A percentile compares a stretch with the other conserved stretches of the same genome.
These are phyloP conservation scores for Oryza rufipogon DNA, from an alignment of 176 grass and related monocot genomes.

Conservation along the genomic window DNA sequence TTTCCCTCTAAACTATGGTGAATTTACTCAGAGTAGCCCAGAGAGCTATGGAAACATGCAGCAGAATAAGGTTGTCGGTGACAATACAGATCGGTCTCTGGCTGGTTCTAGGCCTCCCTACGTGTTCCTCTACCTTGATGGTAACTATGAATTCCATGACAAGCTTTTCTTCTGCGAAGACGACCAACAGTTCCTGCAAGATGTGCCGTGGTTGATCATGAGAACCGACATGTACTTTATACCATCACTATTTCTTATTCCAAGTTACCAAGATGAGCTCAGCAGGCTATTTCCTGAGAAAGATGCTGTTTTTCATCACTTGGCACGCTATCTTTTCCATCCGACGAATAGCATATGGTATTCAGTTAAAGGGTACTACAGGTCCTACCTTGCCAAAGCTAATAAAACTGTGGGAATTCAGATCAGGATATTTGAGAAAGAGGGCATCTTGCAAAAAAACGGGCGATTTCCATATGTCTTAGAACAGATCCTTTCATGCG, in stretches of 20 bases:
- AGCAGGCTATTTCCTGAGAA: slow-evolving; percentile 67
- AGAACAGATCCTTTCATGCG: slow-evolving; percentile 70
- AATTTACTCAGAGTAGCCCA: slow-evolving; percentile 41
- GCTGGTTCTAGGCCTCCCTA: slow-evolving; percentile 38
- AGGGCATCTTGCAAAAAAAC: slow-evolving; percentile 54
- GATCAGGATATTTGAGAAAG: slow-evolving; percentile 56
- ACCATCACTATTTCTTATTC: slow-evolving; percentile 65
- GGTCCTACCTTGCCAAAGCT: slow-evolving; percentile 55
- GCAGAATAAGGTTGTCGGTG: slow-evolving; percentile 48
- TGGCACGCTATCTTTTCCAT: slow-evolving; percentile 77
- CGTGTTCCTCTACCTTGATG: slow-evolving; percentile 65
- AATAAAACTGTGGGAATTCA: slow-evolving; percentile 66
- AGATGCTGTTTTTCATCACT: slow-evolving; percentile 73
- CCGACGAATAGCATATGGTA: slow-evolving; percentile 67
- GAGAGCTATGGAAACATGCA: slow-evolving; percentile 74
- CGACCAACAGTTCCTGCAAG: slow-evolving; percentile 60
- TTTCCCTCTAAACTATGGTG: slow-evolving; percentile 57
- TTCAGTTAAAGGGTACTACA: slow-evolving; percentile 59
- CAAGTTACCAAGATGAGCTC: slow-evolving; percentile 59
- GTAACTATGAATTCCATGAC: slow-evolving; percentile 53
- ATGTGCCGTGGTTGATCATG: slow-evolving; percentile 69
- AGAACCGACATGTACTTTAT: slow-evolving; percentile 72
- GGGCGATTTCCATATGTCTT: slow-evolving; percentile 53
- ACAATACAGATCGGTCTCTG: slow-evolving; percentile 40
- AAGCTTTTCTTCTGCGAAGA: slow-evolving; percentile 80